phyloP scores from a whole-genome alignment of 139 green algal genomes.

The Pseudopediastrum boryanum region DNA sequence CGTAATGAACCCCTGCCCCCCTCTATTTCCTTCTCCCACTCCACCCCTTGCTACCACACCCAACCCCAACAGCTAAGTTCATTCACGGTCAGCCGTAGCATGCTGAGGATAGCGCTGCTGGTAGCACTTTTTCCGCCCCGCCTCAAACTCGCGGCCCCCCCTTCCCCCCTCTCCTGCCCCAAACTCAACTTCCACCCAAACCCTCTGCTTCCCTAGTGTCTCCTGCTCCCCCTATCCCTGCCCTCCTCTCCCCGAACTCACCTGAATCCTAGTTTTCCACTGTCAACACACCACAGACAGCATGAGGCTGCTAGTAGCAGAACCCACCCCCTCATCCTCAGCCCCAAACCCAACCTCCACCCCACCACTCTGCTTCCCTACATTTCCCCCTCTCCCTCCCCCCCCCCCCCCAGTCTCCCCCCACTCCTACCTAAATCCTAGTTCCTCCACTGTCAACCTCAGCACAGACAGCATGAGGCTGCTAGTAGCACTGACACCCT shows the following conservation, averaged over 20 bases:
- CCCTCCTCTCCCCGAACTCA: neutral
- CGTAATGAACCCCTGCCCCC: neutral
- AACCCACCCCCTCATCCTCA: too few species aligned
- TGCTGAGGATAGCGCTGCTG: too few species aligned
- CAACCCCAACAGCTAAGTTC: slow-evolving; percentile 51
- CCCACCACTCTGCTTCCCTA: too few species aligned
- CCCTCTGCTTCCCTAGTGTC: too few species aligned
- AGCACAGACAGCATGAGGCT: slow-evolving; percentile 43
- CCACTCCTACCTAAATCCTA: slow-evolving; percentile 48
- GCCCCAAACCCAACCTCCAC: too few species aligned
- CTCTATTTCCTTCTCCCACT: neutral
- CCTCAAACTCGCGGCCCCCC: too few species aligned
- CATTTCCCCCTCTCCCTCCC: neutral
- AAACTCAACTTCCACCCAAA: too few species aligned
- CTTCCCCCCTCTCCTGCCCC: too few species aligned
- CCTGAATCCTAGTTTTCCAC: neutral
- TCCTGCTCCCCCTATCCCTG: too few species aligned
- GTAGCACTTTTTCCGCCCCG: too few species aligned
- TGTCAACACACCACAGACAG: neutral
- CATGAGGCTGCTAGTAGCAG: neutral
- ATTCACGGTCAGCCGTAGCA: too few species aligned
- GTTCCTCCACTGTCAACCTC: slow-evolving; percentile 68
- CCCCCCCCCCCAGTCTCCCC: neutral
- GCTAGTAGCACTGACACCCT: neutral
- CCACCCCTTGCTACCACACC: slow-evolving; percentile 21